These are phyloP conservation scores for Candida xiaguanensis DNA, from an alignment of 805 yeast genomes.

Conservation along the genomic window DNA sequence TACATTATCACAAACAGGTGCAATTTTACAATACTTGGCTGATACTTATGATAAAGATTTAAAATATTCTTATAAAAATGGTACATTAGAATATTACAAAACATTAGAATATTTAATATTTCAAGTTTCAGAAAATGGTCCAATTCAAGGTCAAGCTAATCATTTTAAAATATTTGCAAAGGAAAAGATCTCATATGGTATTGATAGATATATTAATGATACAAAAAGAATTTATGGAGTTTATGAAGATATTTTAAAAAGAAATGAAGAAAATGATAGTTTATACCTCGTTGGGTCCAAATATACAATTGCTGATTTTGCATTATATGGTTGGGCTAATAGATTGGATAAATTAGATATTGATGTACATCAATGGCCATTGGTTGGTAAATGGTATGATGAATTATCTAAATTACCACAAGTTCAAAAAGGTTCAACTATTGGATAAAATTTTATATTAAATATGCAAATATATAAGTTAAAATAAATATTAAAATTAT, in stretches of 20 bases:
- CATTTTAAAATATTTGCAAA: slow-evolving; percentile 45
- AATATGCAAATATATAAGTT: not conserved
- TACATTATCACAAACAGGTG: slow-evolving; percentile 56
- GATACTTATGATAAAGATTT: slow-evolving; percentile 57
- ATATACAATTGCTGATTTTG: slow-evolving; percentile 57
- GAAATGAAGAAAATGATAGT: slow-evolving; percentile 40
- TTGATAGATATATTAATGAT: slow-evolving; percentile 49
- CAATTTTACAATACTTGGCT: slow-evolving; percentile 56
- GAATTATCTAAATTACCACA: slow-evolving; percentile 28
- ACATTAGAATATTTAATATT: slow-evolving; percentile 52
- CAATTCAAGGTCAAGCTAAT: slow-evolving; percentile 59
- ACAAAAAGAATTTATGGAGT: slow-evolving; percentile 53
- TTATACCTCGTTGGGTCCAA: slow-evolving; percentile 56
- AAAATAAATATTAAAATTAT: not conserved
- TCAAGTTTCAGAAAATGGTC: slow-evolving; percentile 52
- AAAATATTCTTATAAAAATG: slow-evolving; percentile 38
- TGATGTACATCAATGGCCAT: slow-evolving; percentile 37
- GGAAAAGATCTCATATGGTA: slow-evolving; percentile 53
- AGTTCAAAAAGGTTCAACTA: slow-evolving; percentile 24
- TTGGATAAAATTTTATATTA: slow-evolving; percentile 1
- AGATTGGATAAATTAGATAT: slow-evolving; percentile 16
- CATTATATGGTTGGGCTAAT: slow-evolving; percentile 44
- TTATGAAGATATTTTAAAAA: slow-evolving; percentile 45
- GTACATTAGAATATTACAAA: slow-evolving; percentile 45
- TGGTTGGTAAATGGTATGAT: slow-evolving; percentile 38